A percentile compares a stretch with the other conserved stretches of the same genome.
Evolutionary conservation across 768 basidiomycete genomes (phyloP).

Genomic region (Symmetrospora coprosmae): DNA sequence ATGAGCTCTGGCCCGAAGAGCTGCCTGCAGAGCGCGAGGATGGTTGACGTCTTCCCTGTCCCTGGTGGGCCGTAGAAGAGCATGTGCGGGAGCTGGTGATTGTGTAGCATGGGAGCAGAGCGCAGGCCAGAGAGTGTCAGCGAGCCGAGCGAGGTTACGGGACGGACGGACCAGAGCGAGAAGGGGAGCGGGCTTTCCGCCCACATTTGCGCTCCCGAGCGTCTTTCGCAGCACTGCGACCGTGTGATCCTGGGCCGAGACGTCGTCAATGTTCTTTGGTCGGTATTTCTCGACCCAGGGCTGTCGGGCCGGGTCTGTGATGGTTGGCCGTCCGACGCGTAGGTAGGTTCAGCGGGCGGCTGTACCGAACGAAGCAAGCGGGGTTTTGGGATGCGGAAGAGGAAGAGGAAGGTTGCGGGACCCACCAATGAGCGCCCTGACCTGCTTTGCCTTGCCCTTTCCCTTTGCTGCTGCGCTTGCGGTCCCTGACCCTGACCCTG

Average conservation of each 20-base stretch:
- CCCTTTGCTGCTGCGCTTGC: background rate
- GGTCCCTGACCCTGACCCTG: background rate
- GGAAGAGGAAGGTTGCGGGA: too few relatives aligned
- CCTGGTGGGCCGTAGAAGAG: slow-evolving; percentile 98
- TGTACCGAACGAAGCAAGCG: too few relatives aligned
- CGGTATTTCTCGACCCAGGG: slow-evolving; percentile 99
- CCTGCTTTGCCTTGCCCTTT: background rate
- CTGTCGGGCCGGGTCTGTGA: slow-evolving; percentile 16
- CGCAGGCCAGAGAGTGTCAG: background rate
- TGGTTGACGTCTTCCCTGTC: slow-evolving; percentile 96
- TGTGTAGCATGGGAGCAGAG: background rate
- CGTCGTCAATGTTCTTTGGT: slow-evolving; percentile 93
- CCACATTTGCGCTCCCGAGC: slow-evolving; percentile 80
- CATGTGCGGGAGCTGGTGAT: slow-evolving; percentile 98
- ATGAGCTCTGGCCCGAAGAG: slow-evolving; percentile 98
- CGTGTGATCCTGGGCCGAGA: slow-evolving; percentile 93
- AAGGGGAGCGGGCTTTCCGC: slow-evolving; percentile 21
- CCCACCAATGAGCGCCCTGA: background rate
- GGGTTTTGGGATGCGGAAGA: too few relatives aligned
- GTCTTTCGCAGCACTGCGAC: slow-evolving; percentile 83
- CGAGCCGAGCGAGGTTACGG: background rate
- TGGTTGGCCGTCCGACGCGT: background rate
- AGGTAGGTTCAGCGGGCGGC: background rate
- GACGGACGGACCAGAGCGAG: background rate
- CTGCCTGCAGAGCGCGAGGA: slow-evolving; percentile 81